These are phyloP conservation scores for Naganishia sp. DNA, from an alignment of 1,284 basidiomycete genomes.

Conservation along the genomic window DNA sequence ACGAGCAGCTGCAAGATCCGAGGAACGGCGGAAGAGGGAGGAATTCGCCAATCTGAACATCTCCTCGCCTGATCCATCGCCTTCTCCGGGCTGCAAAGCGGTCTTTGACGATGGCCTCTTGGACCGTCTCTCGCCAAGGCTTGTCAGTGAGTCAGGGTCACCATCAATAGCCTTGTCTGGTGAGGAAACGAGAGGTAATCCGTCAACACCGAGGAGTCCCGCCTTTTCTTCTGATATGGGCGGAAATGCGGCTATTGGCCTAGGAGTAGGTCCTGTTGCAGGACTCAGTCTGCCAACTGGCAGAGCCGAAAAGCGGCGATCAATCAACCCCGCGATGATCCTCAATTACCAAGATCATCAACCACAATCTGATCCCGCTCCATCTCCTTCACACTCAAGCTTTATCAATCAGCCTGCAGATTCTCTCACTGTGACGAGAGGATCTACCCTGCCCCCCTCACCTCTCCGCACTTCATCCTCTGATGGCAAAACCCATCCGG, in stretches of 20 bases:
- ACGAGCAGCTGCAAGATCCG: conserved; percentile 12
- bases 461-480: conserved; percentile 44
- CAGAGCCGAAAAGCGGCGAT: conserved; percentile 49
- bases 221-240: conserved; percentile 11
- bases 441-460: conserved; percentile 47
- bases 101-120: conserved; percentile 24
- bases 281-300: conserved; percentile 45
- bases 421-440: conserved; percentile 41
- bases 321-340: conserved; percentile 54
- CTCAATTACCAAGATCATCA: conserved; percentile 37
- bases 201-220: conserved; percentile 27
- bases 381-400: conserved; percentile 6
- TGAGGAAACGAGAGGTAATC: background rate
- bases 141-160: conserved; percentile 19
- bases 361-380: background rate
- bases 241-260: conserved; percentile 25
- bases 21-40: conserved; percentile 8
- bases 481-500: conserved; percentile 3
- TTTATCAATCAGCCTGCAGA: conserved; percentile 42
- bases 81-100: conserved; percentile 16
- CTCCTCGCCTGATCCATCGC: conserved; percentile 15
- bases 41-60: conserved; percentile 15
- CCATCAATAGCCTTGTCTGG: conserved; percentile 12
- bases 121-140: conserved; percentile 8
- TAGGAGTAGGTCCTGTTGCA: conserved; percentile 38